These are phyloP conservation scores for Colletotrichum gigasporum DNA, from an alignment of 2,329 filamentous ascomycete genomes.

Conservation along the genomic window DNA sequence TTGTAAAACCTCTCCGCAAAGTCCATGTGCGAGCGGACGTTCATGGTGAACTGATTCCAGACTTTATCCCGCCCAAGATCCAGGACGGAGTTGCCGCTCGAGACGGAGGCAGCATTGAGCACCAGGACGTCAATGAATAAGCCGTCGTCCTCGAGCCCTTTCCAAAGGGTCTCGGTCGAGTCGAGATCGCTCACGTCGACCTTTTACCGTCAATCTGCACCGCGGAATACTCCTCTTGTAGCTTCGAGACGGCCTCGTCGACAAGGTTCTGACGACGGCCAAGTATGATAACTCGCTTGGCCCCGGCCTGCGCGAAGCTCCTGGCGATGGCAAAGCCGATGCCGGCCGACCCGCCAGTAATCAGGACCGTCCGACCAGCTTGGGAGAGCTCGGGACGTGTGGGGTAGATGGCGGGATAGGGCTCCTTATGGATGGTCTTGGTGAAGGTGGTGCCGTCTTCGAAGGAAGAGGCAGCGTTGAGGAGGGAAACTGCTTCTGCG, in stretches of 20 bases:
- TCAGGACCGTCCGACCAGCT: slow-evolving; percentile 63
- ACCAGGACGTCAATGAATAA: slow-evolving; percentile 42
- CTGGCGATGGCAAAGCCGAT: slow-evolving; percentile 73
- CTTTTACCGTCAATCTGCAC: not conserved
- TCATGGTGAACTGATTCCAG: slow-evolving; percentile 25
- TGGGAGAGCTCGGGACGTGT: slow-evolving; percentile 49
- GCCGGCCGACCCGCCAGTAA: slow-evolving; percentile 73
- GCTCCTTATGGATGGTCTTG: slow-evolving; percentile 41
- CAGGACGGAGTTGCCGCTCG: not conserved
- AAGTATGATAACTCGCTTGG: slow-evolving; percentile 47
- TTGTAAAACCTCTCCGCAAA: slow-evolving; percentile 40
- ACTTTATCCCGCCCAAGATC: slow-evolving; percentile 20
- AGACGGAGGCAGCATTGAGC: slow-evolving; percentile 35
- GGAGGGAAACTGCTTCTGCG: slow-evolving; percentile 6
- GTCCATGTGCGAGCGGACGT: slow-evolving; percentile 30
- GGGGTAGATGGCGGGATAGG: slow-evolving; percentile 50
- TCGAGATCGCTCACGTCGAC: slow-evolving; percentile 3
- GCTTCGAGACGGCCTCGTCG: slow-evolving; percentile 37
- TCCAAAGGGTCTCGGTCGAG: slow-evolving; percentile 15
- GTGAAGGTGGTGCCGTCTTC: slow-evolving; percentile 34
- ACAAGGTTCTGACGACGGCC: slow-evolving; percentile 46
- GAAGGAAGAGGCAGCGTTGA: slow-evolving; percentile 39
- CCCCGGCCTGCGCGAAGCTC: slow-evolving; percentile 57
- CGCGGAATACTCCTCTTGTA: slow-evolving; percentile 21
- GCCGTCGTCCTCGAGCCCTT: slow-evolving; percentile 11